Evolutionary conservation across 2,329 filamentous ascomycete genomes (phyloP), one percentile per base, ranked within the genome.

Genomic region (Allantophomopsis lycopodina): DNA sequence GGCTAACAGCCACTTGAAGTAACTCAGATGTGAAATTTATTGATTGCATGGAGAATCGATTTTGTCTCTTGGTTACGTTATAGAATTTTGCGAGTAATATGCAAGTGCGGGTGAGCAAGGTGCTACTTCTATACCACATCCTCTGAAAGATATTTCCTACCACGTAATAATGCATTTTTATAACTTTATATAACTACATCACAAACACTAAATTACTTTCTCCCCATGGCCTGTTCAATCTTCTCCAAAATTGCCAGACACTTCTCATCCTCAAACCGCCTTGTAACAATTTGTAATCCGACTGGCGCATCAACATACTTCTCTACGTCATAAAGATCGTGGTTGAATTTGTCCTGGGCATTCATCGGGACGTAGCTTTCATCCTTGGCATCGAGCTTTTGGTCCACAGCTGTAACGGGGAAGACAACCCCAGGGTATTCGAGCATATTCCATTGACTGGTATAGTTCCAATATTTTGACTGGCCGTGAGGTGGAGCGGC

Each of bases 401-500:
- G 40, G 5, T 33, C 28, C 5, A 42, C 21, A 12, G 40, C 46
- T 10, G 28, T 40, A 13, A 20, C 7, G 18, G 46, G 48, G 18
- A 50, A 48, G 4, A 46, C 39, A 16, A 40, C 35, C 23, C 35
- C 44, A 5, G 46, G 43, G 7, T 46, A 38, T 41, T 46, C 49
- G 7, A 51, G 32, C 4, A 50, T 14, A 39, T 49, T 51, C 41
- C 46, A 50, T 14, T 50, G 23, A 5, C 39, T 40, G 2, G 48
- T 51, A 36, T 50, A 51, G 2, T 65, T 65, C 74, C 76, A 82
- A 60, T 51, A 78, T 47, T 40, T 59, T 59, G 44, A 72, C 57
- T 40, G 72, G 46, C 32, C 55, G 46, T 39, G 58, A 62, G 38
- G 65, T 58, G 64, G 68, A 14, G 70, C 70, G 3, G 62, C 61